Base-by-base conservation (phyloP, 257 asterid species). In the Eucommia ulmoides region DNA sequence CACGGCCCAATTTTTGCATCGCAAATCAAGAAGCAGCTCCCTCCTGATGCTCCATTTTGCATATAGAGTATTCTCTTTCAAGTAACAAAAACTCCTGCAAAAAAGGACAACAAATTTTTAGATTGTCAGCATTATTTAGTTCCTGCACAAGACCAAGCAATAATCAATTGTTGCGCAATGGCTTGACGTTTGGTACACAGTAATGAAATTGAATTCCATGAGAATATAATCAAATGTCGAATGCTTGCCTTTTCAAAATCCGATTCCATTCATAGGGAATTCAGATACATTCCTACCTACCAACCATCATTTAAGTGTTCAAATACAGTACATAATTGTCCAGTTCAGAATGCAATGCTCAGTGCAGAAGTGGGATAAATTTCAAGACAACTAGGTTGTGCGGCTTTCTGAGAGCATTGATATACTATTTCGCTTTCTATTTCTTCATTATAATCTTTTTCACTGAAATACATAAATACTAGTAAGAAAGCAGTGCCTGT, bases 81-180 rank as follows among this genome's bases (percentile, higher is more conserved):
- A 79, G 81, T 60, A 71, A 49, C 52, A 91, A 70, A 35, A 91
- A 75, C 69, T 91, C 96, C 98, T 91, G 84, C 68, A 74, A 6
- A 22, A 26, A 38, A 8, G 16, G 6, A 15, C 45, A 33, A 45
- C 33, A 55, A 55, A 20, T 45, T 49, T 61, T 38, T 47, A 41
- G 52, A 23, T 44, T 48, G 47, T 51, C 45, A 45, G 61, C 45
- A 2, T 8, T 8, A 38, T 3, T 18, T 38, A 18, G n/a, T 3
- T 8, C 16, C 6, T 8, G 6, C 38, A 26, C 38, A 26, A 26
- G 12, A 6, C 12, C 38, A 4, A 26, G 12, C 6, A 26, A 26
- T 12, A 26, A 26, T 4, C 5, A 4, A 26, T 4, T 26, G 5
- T 26, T 26, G 38, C 38, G 12, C 38, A 4, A 26, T 26, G 5